These are phyloP conservation scores for Spathaspora girioi DNA, from an alignment of 805 yeast genomes.

Conservation along the genomic window DNA sequence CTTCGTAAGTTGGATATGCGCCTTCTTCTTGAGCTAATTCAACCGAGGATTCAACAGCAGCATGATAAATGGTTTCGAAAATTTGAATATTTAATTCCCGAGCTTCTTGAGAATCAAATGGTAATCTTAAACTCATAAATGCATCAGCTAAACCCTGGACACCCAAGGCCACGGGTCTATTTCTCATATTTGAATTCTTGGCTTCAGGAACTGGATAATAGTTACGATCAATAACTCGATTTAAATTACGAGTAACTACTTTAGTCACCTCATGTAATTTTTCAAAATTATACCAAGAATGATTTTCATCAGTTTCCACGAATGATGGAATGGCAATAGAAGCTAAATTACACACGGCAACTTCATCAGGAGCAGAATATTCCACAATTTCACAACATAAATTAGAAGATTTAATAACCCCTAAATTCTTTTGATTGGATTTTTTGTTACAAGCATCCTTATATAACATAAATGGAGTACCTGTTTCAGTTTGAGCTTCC, in stretches of 20 bases:
- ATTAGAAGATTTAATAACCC: constrained; percentile 57
- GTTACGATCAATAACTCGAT: constrained; percentile 54
- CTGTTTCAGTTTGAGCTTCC: constrained; percentile 64
- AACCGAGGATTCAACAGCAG: constrained; percentile 52
- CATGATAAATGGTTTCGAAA: constrained; percentile 61
- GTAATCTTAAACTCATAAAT: constrained; percentile 52
- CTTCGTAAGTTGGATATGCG: constrained; percentile 46
- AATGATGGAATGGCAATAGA: constrained; percentile 57
- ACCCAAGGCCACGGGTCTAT: constrained; percentile 62
- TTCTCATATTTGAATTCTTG: constrained; percentile 48
- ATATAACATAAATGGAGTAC: constrained; percentile 62
- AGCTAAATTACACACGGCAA: constrained; percentile 61
- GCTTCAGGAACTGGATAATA: constrained; percentile 57
- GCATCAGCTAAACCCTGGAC: constrained; percentile 63
- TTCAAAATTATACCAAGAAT: constrained; percentile 51
- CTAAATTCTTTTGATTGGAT: constrained; percentile 59
- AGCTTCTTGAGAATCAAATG: constrained; percentile 57
- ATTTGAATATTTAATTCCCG: constrained; percentile 54
- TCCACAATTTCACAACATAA: constrained; percentile 64
- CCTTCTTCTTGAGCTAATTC: constrained; percentile 54
- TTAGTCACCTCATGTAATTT: constrained; percentile 53
- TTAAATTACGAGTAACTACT: constrained; percentile 53
- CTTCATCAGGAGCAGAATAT: constrained; percentile 55
- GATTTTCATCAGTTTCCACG: constrained; percentile 41
- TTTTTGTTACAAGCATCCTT: constrained; percentile 60